Percentiles rank a stretch among this genome's conserved stretches.
Evolutionary conservation across 1,139 yeast genomes (phyloP).

Genomic region (Pichia sp.): DNA sequence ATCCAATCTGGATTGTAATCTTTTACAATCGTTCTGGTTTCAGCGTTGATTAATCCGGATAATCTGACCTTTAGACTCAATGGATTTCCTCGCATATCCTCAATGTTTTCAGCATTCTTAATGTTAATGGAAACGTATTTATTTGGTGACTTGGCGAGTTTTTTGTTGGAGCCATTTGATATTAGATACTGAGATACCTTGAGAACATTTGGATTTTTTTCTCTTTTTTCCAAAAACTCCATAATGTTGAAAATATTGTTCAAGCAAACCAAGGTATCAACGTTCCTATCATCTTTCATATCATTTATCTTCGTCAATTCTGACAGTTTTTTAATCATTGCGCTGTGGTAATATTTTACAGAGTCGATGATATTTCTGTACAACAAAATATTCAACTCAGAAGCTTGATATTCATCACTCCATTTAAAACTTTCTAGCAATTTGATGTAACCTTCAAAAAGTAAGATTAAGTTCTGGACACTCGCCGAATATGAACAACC

Average conservation of each 20-base stretch:
- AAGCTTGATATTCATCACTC: constrained; percentile 24
- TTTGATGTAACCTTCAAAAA: constrained; percentile 28
- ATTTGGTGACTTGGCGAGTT: constrained; percentile 11
- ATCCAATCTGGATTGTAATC: constrained; percentile 80
- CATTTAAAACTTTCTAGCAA: constrained; percentile 28
- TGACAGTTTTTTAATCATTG: constrained; percentile 18
- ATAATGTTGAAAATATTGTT: constrained; percentile 27
- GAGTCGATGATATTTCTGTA: constrained; percentile 24
- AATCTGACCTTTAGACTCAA: constrained; percentile 68
- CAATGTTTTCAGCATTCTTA: constrained; percentile 66
- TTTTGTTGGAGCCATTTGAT: constrained; percentile 9
- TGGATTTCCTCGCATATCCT: constrained; percentile 46
- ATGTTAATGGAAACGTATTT: constrained; percentile 38
- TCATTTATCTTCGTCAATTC: constrained; percentile 17
- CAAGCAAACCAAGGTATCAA: constrained; percentile 27
- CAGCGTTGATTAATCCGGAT: constrained; percentile 64
- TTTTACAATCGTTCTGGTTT: constrained; percentile 61
- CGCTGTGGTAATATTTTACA: constrained; percentile 21
- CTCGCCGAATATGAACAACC: constrained; percentile 27
- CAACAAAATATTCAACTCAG: constrained; percentile 23
- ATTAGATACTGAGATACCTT: constrained; percentile 31
- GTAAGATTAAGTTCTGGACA: constrained; percentile 25
- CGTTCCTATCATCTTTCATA: constrained; percentile 15
- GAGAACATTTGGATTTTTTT: constrained; percentile 11
- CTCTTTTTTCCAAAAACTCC: constrained; percentile 15